Evolutionary conservation across 768 basidiomycete genomes (phyloP), one percentile per base, ranked within the genome.

Genomic region (Leccinellum luteum): DNA sequence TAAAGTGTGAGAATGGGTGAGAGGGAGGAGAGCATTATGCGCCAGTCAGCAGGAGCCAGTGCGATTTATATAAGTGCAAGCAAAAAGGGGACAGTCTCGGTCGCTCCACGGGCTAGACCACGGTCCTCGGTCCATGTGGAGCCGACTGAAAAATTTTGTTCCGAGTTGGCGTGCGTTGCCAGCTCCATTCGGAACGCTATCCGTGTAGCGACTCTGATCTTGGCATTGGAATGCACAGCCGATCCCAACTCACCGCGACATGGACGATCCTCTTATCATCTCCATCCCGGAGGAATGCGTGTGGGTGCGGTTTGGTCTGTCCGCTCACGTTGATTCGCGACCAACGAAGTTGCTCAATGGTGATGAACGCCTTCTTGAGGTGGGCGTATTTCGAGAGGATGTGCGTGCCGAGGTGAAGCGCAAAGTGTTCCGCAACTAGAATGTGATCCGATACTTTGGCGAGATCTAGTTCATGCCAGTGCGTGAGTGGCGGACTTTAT

Each of bases 371-470:
- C 64, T 87, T 88, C 65, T 78, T 71, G 63, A 94, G 80, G 63
- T 94, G 93, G 0, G 80, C 74, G 65, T 96, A 95, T 59, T 85
- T 89, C 19, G 84, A 84, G 25, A 94, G 85, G 43, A 97, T 77
- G 74, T 94, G 88, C 0, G 87, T 83, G 1, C 83, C 94, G 10
- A 98, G 78, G 64, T 98, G 92, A 9, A 96, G 77, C 0, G 90
- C 95, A 66, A 98, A 98, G 51, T 83, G 80, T 66, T 94, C 92
- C 0, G 94, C 87, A 44, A 80, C 78, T 48, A 97, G 83, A 56
- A 97, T 82, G 65, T 97, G 81, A 4, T 94, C 92, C 0, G 94
- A 96, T 13, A 85, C 81, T 74, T 98, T 98, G 27, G 95, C 92
- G 19, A 95, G 75, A 63, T 89, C 90, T 91, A 55, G 19, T 34